Evolutionary conservation across 2,329 filamentous ascomycete genomes (phyloP), one percentile per base, ranked within the genome.

Genomic region (Colletotrichum lupini): DNA sequence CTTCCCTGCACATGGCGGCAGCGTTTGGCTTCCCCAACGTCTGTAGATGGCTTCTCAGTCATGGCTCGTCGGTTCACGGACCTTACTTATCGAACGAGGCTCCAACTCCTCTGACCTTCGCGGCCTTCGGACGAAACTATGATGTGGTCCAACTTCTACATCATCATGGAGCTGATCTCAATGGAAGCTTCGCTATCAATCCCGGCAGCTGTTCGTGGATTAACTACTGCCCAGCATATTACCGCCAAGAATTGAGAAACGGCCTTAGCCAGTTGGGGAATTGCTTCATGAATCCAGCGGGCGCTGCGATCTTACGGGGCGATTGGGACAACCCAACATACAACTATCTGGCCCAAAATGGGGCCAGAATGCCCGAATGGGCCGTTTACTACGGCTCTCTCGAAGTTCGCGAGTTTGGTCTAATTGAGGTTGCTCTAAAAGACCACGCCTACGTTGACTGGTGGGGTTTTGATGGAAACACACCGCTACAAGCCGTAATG

Each of bases 71-170:
- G 6, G 67, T 65, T 1, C 32, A 65, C 16, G 35, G 55, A 1
- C 19, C 52, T 5, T 1, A 2, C 1, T 9, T 5, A 5, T 4
- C 6, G 1, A 12, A 1, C 8, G 9, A 11, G 19, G 11, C 12
- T 3, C 67, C 60, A 0, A 35, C 67, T 8, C 53, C 67, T 26
- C 19, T 65, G 3, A 12, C 3, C 4, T 11, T 69, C 9, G 67
- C 67, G 16, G 26, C 61, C 0, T 5, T 16, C 5, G 1, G 5
- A 1, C 14, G 5, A 7, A 0, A 24, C 4, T 0, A 12, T 0
- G 22, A 19, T 5, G 11, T 67, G 9, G 30, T 60, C 14, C 3
- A 58, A 12, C 60, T 69, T 7, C 7, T 69, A 0, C 26, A 42
- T 26, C 3, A n/a, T 12, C 19, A 35, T 5, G 68, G 68, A 1